A percentile compares a stretch with the other conserved stretches of the same genome.
These are phyloP conservation scores for Gymnopus androsaceus DNA, from an alignment of 1,284 basidiomycete species.

Conservation along the genomic window DNA sequence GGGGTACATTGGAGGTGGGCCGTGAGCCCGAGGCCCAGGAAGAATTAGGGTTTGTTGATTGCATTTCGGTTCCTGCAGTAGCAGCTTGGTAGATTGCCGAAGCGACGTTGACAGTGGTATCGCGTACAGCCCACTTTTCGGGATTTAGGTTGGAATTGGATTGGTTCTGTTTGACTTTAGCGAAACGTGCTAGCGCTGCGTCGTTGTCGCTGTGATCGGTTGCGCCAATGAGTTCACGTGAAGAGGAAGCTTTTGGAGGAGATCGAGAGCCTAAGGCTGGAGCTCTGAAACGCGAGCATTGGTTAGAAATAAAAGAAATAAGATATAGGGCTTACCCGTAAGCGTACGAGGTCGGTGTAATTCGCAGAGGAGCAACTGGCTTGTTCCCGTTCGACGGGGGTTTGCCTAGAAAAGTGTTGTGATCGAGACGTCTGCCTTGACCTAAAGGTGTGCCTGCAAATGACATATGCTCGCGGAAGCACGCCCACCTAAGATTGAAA, in stretches of 20 bases:
- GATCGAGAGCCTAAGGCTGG: slow-evolving; percentile 59
- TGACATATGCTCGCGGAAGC: slow-evolving; percentile 52
- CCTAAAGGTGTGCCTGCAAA: slow-evolving; percentile 79
- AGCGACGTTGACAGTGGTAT: slow-evolving; percentile 84
- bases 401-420: slow-evolving; percentile 73
- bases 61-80: slow-evolving; percentile 48
- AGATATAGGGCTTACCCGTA: slow-evolving; percentile 56
- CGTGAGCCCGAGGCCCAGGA: slow-evolving; percentile 66
- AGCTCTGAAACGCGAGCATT: slow-evolving; percentile 44
- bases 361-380: slow-evolving; percentile 39
- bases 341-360: slow-evolving; percentile 53
- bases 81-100: slow-evolving; percentile 75
- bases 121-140: slow-evolving; percentile 69
- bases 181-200: slow-evolving; percentile 40
- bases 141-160: slow-evolving; percentile 36
- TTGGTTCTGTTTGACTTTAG: slow-evolving; percentile 47
- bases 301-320: slow-evolving; percentile 22
- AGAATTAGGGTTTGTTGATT: slow-evolving; percentile 51
- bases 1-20: slow-evolving; percentile 49
- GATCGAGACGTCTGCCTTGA: slow-evolving; percentile 82
- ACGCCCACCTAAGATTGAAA: neutral
- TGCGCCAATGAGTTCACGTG: slow-evolving; percentile 27
- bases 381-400: slow-evolving; percentile 40
- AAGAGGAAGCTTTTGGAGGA: slow-evolving; percentile 51
- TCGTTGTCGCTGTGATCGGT: slow-evolving; percentile 38